A percentile compares a stretch with the other conserved stretches of the same genome.
phyloP scores from a whole-genome alignment of 1,284 basidiomycete genomes.

The Tylopilus orsonianus region DNA sequence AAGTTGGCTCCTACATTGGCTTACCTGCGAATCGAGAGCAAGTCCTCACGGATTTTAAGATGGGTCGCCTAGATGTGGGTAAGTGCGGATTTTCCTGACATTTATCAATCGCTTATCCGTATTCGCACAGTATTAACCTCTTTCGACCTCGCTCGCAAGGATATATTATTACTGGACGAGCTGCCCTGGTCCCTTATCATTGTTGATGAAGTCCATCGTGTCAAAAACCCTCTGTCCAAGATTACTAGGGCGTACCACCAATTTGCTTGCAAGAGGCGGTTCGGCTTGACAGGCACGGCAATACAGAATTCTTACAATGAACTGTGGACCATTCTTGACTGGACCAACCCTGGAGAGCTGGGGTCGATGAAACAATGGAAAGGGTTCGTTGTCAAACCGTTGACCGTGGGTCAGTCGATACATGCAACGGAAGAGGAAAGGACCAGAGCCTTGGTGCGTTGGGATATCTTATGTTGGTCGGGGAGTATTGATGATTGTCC shows the following conservation, averaged over 20 bases:
- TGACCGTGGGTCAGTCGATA: constrained; percentile 68
- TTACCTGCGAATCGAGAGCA: constrained; percentile 46
- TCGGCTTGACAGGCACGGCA: constrained; percentile 80
- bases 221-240: constrained; percentile 72
- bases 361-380: constrained; percentile 73
- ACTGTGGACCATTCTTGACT: constrained; percentile 80
- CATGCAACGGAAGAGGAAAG: constrained; percentile 63
- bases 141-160: constrained; percentile 65
- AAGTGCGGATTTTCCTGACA: constrained; percentile 28
- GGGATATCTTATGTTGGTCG: background rate
- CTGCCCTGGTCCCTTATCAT: constrained; percentile 71
- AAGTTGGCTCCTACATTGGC: constrained; percentile 68
- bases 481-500: constrained; percentile 6
- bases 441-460: constrained; percentile 51
- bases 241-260: constrained; percentile 63
- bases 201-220: constrained; percentile 80
- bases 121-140: constrained; percentile 60
- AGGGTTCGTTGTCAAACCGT: constrained; percentile 60
- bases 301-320: constrained; percentile 87
- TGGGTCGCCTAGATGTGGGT: constrained; percentile 76
- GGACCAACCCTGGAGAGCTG: constrained; percentile 71
- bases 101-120: background rate
- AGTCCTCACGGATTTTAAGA: constrained; percentile 65
- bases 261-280: constrained; percentile 62
- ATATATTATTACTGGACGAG: constrained; percentile 63